Evolutionary conservation across 225 moss, liverwort and hornwort species (phyloP).

Genomic region (Thuidium tamariscinum): DNA sequence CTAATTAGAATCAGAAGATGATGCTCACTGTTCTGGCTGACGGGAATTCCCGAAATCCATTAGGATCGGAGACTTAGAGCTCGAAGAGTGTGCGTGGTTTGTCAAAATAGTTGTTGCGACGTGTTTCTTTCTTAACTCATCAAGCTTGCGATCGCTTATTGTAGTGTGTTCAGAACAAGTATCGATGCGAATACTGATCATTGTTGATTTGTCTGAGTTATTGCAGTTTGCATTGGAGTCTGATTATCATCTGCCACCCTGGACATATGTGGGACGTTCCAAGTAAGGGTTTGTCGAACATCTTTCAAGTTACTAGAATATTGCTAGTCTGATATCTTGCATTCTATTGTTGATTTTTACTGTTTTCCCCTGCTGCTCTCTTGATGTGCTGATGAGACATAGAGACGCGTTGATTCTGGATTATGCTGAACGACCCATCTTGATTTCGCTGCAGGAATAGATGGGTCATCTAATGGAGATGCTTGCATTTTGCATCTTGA

Average conservation of each 20-base stretch:
- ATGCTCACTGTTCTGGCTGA: not conserved
- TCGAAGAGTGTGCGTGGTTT: not conserved
- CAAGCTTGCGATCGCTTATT: not conserved
- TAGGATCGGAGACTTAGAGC: not conserved
- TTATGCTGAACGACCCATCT: not conserved
- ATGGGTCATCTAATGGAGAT: conserved; percentile 26
- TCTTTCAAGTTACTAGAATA: not conserved
- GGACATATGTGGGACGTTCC: conserved; percentile 28
- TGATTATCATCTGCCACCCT: conserved; percentile 55
- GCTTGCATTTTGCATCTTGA: conserved; percentile 56
- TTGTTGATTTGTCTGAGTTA: not conserved
- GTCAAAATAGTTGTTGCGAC: not conserved
- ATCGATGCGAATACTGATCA: not conserved
- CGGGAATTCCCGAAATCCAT: not conserved
- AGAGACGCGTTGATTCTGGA: not conserved
- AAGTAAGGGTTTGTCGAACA: conserved; percentile 5
- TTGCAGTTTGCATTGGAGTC: conserved; percentile 59
- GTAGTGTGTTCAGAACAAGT: not conserved
- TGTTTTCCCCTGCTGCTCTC: not conserved
- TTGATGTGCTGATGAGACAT: not conserved
- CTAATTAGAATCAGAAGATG: not conserved
- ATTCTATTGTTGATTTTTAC: not conserved
- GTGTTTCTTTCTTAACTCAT: not conserved
- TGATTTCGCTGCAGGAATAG: conserved; percentile 14
- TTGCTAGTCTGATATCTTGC: not conserved